Base-by-base conservation (phyloP, 1,284 basidiomycete genomes). In the Leccinum variabile region DNA sequence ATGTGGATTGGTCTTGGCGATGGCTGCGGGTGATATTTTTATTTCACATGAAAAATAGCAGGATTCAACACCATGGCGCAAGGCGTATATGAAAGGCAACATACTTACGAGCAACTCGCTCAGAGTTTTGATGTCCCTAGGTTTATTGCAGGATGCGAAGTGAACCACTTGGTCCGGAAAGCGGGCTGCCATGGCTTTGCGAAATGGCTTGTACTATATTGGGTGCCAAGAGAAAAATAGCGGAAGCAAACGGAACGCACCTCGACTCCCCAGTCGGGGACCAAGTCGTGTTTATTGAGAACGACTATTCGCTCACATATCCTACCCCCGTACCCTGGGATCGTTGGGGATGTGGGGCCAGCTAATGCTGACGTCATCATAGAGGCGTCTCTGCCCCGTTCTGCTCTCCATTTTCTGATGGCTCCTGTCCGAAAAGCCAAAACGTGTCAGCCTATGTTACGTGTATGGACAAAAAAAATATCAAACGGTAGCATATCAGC, bases 281-380 rank as follows among this genome's bases (percentile, higher is more conserved):
- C 93, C 53, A 98, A 80, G 77, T 99, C 97, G 49, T 90, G 84
- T 79, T 98, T 98, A 69, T 94, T 97, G 70, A 98, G 87, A 5
- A 98, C 92, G 50, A 99, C 87, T 46, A 99, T 83, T 59, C 92
- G 90, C 77, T 95, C 90, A 69, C 91, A 90, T 56, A 86, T 79
- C 59, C 76, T 75, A 28, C 72, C 72, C 28, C 68, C 64, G 62
- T 73, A 66, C 41, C 72, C 65, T 37, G 70, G 61, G 39, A 66
- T 56, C 49, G 62, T 56, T 16, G 59, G 60, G 4, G 49, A 11
- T 28, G 61, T 56, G 53, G 64, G 49, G 39, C 59, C n/a, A 18
- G 59, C 10, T 28, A 62, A 63, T 25, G 52, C 33, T 69, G 70
- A 61, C 72, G 75, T 54, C 76, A 71, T 63, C 65, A 79, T 72